Evolutionary conservation across 176 grass and related monocot species (phyloP).

Genomic region (Aegilops tauschii): DNA sequence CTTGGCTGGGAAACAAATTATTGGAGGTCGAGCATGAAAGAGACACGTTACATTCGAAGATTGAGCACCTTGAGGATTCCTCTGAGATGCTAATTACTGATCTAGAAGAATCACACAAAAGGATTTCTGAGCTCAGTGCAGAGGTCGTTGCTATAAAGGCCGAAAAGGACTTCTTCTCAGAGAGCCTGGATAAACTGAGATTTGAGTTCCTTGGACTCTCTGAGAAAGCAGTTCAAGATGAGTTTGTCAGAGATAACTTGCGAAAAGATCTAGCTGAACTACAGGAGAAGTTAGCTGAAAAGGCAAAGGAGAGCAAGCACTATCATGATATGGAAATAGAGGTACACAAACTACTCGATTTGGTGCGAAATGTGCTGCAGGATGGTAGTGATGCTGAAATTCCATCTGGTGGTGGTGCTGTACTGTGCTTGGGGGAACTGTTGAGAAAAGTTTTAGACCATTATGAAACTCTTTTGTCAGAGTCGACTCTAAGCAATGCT

Average conservation of each 20-base stretch:
- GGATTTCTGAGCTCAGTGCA: conserved; percentile 86
- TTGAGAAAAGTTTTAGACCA: conserved; percentile 66
- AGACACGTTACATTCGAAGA: conserved; percentile 76
- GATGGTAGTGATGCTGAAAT: conserved; percentile 37
- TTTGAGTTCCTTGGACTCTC: conserved; percentile 76
- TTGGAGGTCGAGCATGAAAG: conserved; percentile 71
- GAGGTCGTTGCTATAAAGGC: conserved; percentile 73
- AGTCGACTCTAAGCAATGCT: conserved; percentile 39
- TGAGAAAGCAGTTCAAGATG: conserved; percentile 73
- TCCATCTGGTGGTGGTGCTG: conserved; percentile 40
- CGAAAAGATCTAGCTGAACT: conserved; percentile 65
- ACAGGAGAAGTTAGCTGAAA: conserved; percentile 70
- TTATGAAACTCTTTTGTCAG: conserved; percentile 40
- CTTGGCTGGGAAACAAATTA: conserved; percentile 67
- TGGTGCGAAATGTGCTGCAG: conserved; percentile 50
- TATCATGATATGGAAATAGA: conserved; percentile 58
- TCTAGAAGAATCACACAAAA: conserved; percentile 85
- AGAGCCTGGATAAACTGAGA: conserved; percentile 78
- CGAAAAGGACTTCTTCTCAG: conserved; percentile 83
- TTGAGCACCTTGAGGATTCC: conserved; percentile 92
- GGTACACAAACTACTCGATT: conserved; percentile 53
- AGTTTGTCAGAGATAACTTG: conserved; percentile 71
- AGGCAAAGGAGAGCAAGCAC: conserved; percentile 42
- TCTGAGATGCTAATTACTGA: conserved; percentile 89
- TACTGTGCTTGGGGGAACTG: conserved; percentile 50